Conservation (phyloP, 352 stramenopile species). For the Saprolegnia parasitica region DNA sequence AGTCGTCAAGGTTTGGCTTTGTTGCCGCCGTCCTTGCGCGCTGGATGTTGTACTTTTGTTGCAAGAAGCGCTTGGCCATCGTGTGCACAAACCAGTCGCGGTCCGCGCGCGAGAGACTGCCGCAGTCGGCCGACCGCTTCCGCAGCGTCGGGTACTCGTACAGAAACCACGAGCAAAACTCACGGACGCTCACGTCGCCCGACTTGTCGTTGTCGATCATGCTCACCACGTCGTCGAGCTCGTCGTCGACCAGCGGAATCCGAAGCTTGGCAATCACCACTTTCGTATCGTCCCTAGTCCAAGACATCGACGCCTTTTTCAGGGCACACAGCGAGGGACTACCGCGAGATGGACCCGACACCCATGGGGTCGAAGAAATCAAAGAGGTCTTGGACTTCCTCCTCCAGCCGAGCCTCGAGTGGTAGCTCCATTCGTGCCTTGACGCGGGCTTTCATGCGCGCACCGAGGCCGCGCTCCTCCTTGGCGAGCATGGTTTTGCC, state of each 20-base stretch:
- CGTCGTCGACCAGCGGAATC: constrained; percentile 48
- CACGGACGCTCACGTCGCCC: constrained; percentile 52
- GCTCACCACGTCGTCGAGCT: constrained; percentile 57
- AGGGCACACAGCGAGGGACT: neutral
- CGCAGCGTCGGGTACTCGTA: constrained; percentile 55
- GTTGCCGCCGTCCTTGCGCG: neutral
- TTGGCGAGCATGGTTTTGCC: constrained; percentile 49
- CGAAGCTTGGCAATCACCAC: constrained; percentile 36
- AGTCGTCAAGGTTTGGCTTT: neutral
- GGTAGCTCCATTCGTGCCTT: constrained; percentile 39
- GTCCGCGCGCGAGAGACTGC: constrained; percentile 45
- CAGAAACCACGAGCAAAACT: constrained; percentile 64
- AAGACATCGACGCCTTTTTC: constrained; percentile 45
- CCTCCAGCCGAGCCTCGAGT: constrained; percentile 41
- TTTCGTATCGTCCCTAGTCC: constrained; percentile 28
- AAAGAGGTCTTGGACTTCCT: constrained; percentile 63
- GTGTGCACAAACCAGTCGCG: constrained; percentile 58
- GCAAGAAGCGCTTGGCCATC: constrained; percentile 23
- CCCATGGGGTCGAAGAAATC: constrained; percentile 58
- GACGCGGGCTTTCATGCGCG: constrained; percentile 38
- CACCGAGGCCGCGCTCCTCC: constrained; percentile 44
- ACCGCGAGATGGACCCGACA: constrained; percentile 27
- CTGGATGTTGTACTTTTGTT: constrained; percentile 22
- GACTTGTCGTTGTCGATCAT: constrained; percentile 81
- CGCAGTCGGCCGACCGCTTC: constrained; percentile 50